Percentiles rank a stretch among this genome's conserved stretches.
Evolutionary conservation across 768 basidiomycete genomes (phyloP).

Genomic region (Melanogaster broomeanus): DNA sequence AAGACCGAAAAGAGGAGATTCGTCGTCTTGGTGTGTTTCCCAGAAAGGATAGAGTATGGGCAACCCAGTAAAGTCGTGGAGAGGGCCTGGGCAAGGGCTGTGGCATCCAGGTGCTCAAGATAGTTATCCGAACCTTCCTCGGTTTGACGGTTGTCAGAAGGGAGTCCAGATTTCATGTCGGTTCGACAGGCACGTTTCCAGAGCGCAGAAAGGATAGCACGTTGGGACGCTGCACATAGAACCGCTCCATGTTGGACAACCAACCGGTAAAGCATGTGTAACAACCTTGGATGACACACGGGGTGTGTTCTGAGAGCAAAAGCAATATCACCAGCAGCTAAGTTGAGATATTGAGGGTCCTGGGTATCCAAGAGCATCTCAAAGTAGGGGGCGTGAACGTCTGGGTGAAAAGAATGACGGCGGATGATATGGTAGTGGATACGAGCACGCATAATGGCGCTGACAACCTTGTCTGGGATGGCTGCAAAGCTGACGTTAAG

Average conservation of each 20-base stretch:
- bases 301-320: slow-evolving; percentile 34
- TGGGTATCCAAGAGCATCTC: slow-evolving; percentile 37
- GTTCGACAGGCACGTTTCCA: slow-evolving; percentile 33
- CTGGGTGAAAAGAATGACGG: slow-evolving; percentile 36
- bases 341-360: slow-evolving; percentile 27
- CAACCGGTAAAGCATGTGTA: slow-evolving; percentile 44
- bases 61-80: slow-evolving; percentile 12
- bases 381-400: slow-evolving; percentile 51
- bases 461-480: slow-evolving; percentile 6
- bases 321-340: slow-evolving; percentile 37
- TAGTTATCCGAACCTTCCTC: not conserved
- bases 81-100: slow-evolving; percentile 13
- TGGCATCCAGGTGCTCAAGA: slow-evolving; percentile 3
- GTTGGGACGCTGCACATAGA: slow-evolving; percentile 32
- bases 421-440: slow-evolving; percentile 43
- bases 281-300: slow-evolving; percentile 37
- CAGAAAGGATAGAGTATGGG: not conserved
- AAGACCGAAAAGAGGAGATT: slow-evolving; percentile 23
- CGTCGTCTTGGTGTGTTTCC: not conserved
- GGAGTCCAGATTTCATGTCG: not conserved
- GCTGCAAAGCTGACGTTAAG: slow-evolving; percentile 15
- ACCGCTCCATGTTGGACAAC: slow-evolving; percentile 28
- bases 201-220: slow-evolving; percentile 37
- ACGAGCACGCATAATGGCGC: slow-evolving; percentile 35
- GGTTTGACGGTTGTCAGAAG: not conserved